Base-by-base conservation (phyloP, 306 rosid genomes). In the Prunus fruticosa region DNA sequence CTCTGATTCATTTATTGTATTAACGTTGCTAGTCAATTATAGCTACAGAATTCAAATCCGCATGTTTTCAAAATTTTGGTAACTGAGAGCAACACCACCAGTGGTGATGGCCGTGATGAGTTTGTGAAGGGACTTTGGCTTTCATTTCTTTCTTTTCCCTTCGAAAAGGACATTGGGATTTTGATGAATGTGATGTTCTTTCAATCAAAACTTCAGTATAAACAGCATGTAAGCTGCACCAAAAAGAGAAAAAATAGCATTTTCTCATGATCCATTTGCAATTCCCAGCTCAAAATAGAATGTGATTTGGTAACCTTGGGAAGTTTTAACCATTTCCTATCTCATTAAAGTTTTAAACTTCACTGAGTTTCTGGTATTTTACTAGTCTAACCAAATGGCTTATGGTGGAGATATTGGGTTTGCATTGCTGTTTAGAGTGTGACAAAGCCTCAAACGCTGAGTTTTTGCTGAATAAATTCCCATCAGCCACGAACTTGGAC, bases 11-110 rank as follows among this genome's bases (percentile, higher is more conserved):
- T 46, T 38, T 7, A 56, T 71, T 4, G 16, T 58, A 27, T 22
- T 30, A 18, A 10, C 43, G 27, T 38, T 41, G 53, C 54, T 9
- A 16, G 41, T 57, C 76, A 38, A 72, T 57, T 72, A 57, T 54
- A 32, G 64, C 47, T 14, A 54, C 4, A 20, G 20, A 41, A 5
- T 20, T 30, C 28, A 32, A 50, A 71, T 56, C 38, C 14, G 20
- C 22, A 6, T 72, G 51, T 34, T 72, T 53, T 54, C 23, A 38
- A 20, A 22, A 56, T 22, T 56, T 43, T 46, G 25, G 66, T 11
- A 53, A 41, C 67, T 72, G 67, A 72, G 53, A 57, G 76, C 25
- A 72, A 56, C 76, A 57, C 41, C 67, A 72, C 76, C 75, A 20
- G 27, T 38, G 8, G 28, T 60, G 11, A 13, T 13, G 16, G 19